Evolutionary conservation across 192 early-diverging fungal species (phyloP), one percentile per base, ranked within the genome.

Genomic region (Entomortierella lignicola): DNA sequence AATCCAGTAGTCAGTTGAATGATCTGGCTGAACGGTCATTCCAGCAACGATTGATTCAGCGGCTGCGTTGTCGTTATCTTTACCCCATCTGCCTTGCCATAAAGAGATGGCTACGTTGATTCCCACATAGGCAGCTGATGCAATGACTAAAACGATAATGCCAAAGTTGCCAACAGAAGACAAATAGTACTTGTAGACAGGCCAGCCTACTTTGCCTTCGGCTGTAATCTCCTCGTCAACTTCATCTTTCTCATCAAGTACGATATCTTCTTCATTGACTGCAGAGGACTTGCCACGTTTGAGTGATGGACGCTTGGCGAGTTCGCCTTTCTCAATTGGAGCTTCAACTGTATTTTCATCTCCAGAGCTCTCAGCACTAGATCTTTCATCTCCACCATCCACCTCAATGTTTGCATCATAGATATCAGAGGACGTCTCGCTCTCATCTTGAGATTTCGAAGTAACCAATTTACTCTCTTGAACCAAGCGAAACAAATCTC

Each of bases 401-500:
- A 48, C 91, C 11, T 62, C 60, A 31, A 31, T 25, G 20, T 27
- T 4, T n/a, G 31, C 10, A 10, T 10, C 32, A 13, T 54, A 26
- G 34, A 4, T 7, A 10, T 4, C 5, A 37, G 34, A 37, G 34
- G 34, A 10, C 10, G 4, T 37, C 34, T 37, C 34, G 4, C 34
- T 37, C 10, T 4, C 34, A 37, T 10, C 34, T 37, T n/a, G n/a
- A n/a, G n/a, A n/a, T 29, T 50, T 52, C 2, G 27, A n/a, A 29
- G 34, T 32, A 8, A 34, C 52, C 32, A 54, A 3, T 25, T 64
- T 53, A 23, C 62, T 53, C 51, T 64, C 62, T 17, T 52, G 29
- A n/a, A 96, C 84, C 18, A 95, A 77, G 26, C 79, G 69, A 74
- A 83, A 86, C 18, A 94, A 74, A 21, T 86, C 84, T 32, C 85